Conservation (phyloP, 2,329 filamentous ascomycete genomes). For the Hypoxylon sp. region DNA sequence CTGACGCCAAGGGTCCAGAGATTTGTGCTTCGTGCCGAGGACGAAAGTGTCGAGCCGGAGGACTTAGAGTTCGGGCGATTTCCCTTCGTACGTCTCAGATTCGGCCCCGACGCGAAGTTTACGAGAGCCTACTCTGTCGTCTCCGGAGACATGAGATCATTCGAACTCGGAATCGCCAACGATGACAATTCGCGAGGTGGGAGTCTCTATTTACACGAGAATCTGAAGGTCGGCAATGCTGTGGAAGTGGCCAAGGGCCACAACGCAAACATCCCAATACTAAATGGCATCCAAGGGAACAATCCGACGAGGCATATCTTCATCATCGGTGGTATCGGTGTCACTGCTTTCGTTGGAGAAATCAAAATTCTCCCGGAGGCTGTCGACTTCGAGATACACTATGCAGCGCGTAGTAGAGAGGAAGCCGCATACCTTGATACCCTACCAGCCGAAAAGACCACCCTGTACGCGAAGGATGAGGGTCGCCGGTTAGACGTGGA, state of each 20-base stretch:
- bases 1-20: conserved; percentile 64
- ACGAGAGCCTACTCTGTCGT: conserved; percentile 69
- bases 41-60: conserved; percentile 50
- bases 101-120: conserved; percentile 66
- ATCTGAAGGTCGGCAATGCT: conserved; percentile 62
- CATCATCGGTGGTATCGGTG: conserved; percentile 49
- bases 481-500: conserved; percentile 42
- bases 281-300: conserved; percentile 15
- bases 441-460: conserved; percentile 43
- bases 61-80: conserved; percentile 55
- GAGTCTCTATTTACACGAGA: conserved; percentile 68
- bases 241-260: conserved; percentile 56
- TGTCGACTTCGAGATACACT: conserved; percentile 47
- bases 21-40: conserved; percentile 62
- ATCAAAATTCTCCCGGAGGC: conserved; percentile 39
- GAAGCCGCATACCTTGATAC: conserved; percentile 48
- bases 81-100: conserved; percentile 67
- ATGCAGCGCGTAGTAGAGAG: conserved; percentile 46
- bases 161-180: conserved; percentile 70
- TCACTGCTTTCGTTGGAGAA: conserved; percentile 49
- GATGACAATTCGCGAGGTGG: conserved; percentile 68
- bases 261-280: conserved; percentile 18
- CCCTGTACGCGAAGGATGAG: conserved; percentile 46
- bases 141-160: conserved; percentile 59
- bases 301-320: conserved; percentile 46